These are phyloP conservation scores for Chrysoporthe puriensis DNA, from an alignment of 2,329 filamentous ascomycete species.

Conservation along the genomic window DNA sequence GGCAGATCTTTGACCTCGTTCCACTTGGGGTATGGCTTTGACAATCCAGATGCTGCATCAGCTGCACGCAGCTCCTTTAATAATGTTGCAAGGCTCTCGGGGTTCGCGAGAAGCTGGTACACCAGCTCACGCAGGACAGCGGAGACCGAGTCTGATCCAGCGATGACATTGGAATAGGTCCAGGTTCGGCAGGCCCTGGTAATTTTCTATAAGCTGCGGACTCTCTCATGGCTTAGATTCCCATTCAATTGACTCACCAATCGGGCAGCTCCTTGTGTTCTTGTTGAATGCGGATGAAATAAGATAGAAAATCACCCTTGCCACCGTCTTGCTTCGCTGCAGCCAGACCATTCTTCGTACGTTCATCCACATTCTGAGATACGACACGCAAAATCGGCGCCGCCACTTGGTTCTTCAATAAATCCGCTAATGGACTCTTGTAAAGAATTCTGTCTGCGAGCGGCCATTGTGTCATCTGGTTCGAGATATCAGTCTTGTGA, in stretches of 20 bases:
- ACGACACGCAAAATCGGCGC: conserved; percentile 50
- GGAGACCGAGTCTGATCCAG: conserved; percentile 38
- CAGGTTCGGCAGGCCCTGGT: neutral
- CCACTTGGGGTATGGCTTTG: conserved; percentile 36
- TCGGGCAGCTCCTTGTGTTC: neutral
- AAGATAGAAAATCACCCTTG: neutral
- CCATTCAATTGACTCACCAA: neutral
- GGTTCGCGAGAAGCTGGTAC: conserved; percentile 36
- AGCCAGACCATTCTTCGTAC: neutral
- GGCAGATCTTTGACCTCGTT: conserved; percentile 35
- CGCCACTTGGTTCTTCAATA: conserved; percentile 42
- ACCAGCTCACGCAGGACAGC: conserved; percentile 36
- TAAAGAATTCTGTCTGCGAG: conserved; percentile 7
- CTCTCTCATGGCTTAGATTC: conserved; percentile 22
- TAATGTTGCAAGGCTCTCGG: conserved; percentile 33
- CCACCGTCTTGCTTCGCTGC: neutral
- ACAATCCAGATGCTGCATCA: conserved; percentile 25
- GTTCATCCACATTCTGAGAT: conserved; percentile 10
- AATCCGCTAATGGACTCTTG: conserved; percentile 40
- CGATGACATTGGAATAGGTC: conserved; percentile 32
- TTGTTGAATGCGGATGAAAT: neutral
- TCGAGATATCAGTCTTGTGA: neutral
- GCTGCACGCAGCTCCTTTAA: conserved; percentile 35
- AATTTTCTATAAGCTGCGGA: neutral
- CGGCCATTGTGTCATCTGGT: conserved; percentile 41